Evolutionary conservation across 371 early-diverging fungal species (phyloP).

Genomic region (Funneliformis caledonium): DNA sequence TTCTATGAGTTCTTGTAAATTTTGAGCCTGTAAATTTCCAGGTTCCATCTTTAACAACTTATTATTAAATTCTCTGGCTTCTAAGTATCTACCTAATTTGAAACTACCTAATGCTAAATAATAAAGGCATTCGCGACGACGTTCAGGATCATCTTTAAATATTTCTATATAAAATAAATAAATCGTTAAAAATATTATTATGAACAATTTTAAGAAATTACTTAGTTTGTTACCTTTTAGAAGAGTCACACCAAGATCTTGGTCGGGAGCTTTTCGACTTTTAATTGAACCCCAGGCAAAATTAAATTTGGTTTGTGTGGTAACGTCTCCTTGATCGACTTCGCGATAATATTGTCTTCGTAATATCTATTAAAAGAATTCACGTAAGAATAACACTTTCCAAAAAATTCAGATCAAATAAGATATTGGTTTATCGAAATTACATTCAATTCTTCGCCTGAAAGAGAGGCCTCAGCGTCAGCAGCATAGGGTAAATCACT

Average conservation of each 20-base stretch:
- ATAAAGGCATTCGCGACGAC: conserved; percentile 93
- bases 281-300: conserved; percentile 93
- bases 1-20: conserved; percentile 79
- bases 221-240: conserved; percentile 63
- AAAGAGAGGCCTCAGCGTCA: conserved; percentile 42
- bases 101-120: conserved; percentile 91
- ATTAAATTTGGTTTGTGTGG: conserved; percentile 92
- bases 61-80: conserved; percentile 80
- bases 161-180: conserved; percentile 65
- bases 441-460: conserved; percentile 45
- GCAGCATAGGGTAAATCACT: conserved; percentile 37
- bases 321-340: conserved; percentile 49
- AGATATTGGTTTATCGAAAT: neutral
- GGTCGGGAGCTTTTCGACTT: conserved; percentile 65
- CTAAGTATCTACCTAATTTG: conserved; percentile 83
- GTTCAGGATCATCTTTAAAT: conserved; percentile 78
- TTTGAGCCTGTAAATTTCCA: conserved; percentile 79
- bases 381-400: neutral
- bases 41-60: conserved; percentile 84
- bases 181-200: neutral
- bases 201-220: neutral
- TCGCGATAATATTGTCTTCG: conserved; percentile 75
- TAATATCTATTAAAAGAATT: conserved; percentile 58
- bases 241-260: conserved; percentile 77
- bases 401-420: neutral